Conservation (phyloP, 2,329 filamentous ascomycete genomes). For the Ophiostoma triangulosporum region DNA sequence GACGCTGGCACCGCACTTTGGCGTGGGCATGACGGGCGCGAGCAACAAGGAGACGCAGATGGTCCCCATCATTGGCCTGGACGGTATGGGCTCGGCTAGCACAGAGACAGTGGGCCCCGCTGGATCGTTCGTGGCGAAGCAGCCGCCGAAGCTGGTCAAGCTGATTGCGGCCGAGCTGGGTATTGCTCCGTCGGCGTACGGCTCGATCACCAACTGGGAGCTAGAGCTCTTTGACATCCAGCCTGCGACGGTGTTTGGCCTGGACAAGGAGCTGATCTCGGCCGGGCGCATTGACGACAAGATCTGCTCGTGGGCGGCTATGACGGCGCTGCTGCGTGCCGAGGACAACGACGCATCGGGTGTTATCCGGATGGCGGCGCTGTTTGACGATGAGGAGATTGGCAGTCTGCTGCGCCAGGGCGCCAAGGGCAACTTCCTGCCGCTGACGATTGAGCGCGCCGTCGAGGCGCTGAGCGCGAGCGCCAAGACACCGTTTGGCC, state of each 20-base stretch:
- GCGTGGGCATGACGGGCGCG: conserved; percentile 52
- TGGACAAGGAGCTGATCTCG: conserved; percentile 90
- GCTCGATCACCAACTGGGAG: conserved; percentile 85
- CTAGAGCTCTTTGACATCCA: conserved; percentile 88
- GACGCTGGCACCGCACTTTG: conserved; percentile 88
- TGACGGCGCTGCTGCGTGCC: conserved; percentile 63
- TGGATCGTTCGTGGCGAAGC: conserved; percentile 65
- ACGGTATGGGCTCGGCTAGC: conserved; percentile 48
- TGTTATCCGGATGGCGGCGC: conserved; percentile 79
- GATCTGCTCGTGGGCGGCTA: conserved; percentile 85
- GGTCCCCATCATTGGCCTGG: conserved; percentile 84
- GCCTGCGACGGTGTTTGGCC: conserved; percentile 66
- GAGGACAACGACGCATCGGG: conserved; percentile 42
- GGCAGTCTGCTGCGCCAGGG: conserved; percentile 84
- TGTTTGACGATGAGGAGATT: conserved; percentile 96
- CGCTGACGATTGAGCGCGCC: conserved; percentile 65
- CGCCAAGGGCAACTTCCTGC: conserved; percentile 78
- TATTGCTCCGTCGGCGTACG: conserved; percentile 48
- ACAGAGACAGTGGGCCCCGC: conserved; percentile 39
- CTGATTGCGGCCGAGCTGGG: conserved; percentile 69
- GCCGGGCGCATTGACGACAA: conserved; percentile 95
- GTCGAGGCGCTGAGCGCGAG: conserved; percentile 52
- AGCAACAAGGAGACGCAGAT: conserved; percentile 85
- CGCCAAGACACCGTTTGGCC: conserved; percentile 25
- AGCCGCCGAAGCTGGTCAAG: conserved; percentile 73